A percentile compares a stretch with the other conserved stretches of the same genome.
Conservation (phyloP, 768 basidiomycete species). For the Lentinula aciculospora region DNA sequence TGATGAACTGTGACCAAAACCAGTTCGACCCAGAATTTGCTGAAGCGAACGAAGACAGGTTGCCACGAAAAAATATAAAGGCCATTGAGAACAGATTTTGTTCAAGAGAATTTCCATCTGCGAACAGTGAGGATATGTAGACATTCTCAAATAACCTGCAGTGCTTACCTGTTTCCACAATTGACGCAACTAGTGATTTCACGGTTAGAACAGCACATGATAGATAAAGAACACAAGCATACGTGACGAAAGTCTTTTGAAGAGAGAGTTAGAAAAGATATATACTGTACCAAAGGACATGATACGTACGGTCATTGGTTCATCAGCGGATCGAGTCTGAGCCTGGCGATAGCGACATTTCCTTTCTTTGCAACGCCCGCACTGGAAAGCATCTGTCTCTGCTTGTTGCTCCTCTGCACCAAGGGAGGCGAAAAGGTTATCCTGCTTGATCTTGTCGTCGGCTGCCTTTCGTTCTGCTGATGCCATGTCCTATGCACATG, state of each 20-base stretch:
- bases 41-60: too few species aligned
- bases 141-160: background rate
- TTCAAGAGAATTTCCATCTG: slow-evolving; percentile 64
- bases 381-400: slow-evolving; percentile 98
- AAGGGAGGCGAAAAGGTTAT: slow-evolving; percentile 87
- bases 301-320: slow-evolving; percentile 88
- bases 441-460: slow-evolving; percentile 74
- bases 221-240: slow-evolving; percentile 16
- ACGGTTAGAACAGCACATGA: background rate
- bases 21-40: too few species aligned
- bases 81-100: too few species aligned
- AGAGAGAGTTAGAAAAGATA: slow-evolving; percentile 7
- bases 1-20: too few species aligned
- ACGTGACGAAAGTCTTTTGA: slow-evolving; percentile 84
- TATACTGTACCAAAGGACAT: background rate
- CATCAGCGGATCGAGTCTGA: slow-evolving; percentile 96
- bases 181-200: slow-evolving; percentile 47
- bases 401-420: slow-evolving; percentile 87
- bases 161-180: slow-evolving; percentile 50
- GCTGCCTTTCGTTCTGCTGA: slow-evolving; percentile 86
- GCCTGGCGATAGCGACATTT: slow-evolving; percentile 93
- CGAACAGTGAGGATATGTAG: background rate
- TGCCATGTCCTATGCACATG: slow-evolving; percentile 77
- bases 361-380: slow-evolving; percentile 84
- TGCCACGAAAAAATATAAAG: too few species aligned